Percentiles rank a stretch among this genome's conserved stretches.
Conservation (phyloP, 768 basidiomycete species). For the Infundibulicybe gibba region DNA sequence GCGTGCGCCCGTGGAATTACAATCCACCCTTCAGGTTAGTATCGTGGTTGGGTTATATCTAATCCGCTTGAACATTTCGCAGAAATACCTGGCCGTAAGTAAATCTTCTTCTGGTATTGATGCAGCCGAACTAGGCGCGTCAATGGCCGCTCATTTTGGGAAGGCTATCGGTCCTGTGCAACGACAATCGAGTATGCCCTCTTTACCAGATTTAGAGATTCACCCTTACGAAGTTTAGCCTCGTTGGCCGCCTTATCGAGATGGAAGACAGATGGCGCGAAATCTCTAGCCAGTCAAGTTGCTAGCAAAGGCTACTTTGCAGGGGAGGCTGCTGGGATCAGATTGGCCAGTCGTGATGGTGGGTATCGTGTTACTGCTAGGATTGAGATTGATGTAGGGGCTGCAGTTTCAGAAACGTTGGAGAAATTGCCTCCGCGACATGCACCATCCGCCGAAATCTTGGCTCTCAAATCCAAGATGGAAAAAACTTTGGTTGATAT, state of each 20-base stretch:
- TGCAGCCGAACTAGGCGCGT: constrained; percentile 86
- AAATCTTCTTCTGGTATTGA: constrained; percentile 67
- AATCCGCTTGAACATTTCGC: constrained; percentile 1
- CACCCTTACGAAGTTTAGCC: constrained; percentile 27
- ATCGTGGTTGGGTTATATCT: background rate
- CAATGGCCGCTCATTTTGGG: constrained; percentile 82
- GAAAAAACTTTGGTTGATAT: constrained; percentile 64
- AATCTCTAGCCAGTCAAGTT: constrained; percentile 78
- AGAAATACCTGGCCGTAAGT: constrained; percentile 88
- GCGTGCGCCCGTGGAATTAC: constrained; percentile 88
- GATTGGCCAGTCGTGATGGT: constrained; percentile 67
- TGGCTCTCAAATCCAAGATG: constrained; percentile 66
- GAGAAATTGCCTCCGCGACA: constrained; percentile 59
- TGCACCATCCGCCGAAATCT: constrained; percentile 59
- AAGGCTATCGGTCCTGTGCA: constrained; percentile 77
- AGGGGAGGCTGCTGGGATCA: constrained; percentile 82
- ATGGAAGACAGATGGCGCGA: constrained; percentile 80
- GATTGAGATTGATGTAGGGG: constrained; percentile 1
- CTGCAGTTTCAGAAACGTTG: constrained; percentile 51
- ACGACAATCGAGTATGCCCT: constrained; percentile 62
- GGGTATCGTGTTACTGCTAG: constrained; percentile 10
- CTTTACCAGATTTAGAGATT: background rate
- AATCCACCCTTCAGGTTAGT: constrained; percentile 84
- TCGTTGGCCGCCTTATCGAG: constrained; percentile 51
- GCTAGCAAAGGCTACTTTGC: constrained; percentile 88